Evolutionary conservation across 495 filamentous ascomycete species (phyloP).

Genomic region (Talaromyces wortmannii): DNA sequence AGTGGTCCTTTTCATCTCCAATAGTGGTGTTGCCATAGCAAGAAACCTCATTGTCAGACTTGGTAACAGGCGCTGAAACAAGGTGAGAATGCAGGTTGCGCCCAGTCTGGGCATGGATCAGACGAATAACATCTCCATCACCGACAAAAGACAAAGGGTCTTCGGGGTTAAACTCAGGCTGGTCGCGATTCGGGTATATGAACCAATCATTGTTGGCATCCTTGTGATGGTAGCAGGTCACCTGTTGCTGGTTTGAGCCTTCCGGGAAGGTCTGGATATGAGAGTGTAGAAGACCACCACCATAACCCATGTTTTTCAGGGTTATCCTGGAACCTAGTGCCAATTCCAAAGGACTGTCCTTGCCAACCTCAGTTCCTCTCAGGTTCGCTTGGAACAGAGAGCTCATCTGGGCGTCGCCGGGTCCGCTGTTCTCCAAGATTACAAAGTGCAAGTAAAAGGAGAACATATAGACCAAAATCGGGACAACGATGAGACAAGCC

Average conservation of each 20-base stretch:
- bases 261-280: conserved; percentile 96
- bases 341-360: conserved; percentile 87
- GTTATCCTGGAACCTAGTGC: conserved; percentile 85
- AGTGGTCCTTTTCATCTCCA: conserved; percentile 97
- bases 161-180: conserved; percentile 60
- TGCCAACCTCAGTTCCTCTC: conserved; percentile 84
- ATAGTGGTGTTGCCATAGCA: conserved; percentile 95
- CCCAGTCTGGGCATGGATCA: conserved; percentile 93
- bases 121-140: conserved; percentile 71
- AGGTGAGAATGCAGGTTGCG: conserved; percentile 93
- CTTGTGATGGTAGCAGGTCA: conserved; percentile 99
- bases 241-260: conserved; percentile 89
- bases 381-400: conserved; percentile 98
- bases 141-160: conserved; percentile 65
- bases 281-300: conserved; percentile 93
- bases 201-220: conserved; percentile 99
- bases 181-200: conserved; percentile 81
- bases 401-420: conserved; percentile 98
- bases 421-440: conserved; percentile 88
- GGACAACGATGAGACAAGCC: conserved; percentile 80
- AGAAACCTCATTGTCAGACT: conserved; percentile 87
- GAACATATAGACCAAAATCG: conserved; percentile 82
- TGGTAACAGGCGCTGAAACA: conserved; percentile 81
- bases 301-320: conserved; percentile 98
- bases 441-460: conserved; percentile 92